Evolutionary conservation across 2,329 filamentous ascomycete genomes (phyloP).

Genomic region (Pseudogymnoascus sp.): DNA sequence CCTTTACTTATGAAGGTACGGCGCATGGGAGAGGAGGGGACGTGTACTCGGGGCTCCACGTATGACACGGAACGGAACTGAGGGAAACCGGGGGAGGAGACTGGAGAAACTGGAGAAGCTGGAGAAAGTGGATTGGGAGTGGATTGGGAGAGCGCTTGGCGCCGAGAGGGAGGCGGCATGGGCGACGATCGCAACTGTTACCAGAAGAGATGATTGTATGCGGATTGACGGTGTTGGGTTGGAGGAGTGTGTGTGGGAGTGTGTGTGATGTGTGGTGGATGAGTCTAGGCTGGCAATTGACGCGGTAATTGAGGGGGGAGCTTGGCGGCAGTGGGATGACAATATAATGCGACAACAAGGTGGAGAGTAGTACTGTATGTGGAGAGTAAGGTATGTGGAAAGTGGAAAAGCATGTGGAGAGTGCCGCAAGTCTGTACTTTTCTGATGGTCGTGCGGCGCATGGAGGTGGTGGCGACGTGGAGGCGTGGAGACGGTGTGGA

Average conservation of each 20-base stretch:
- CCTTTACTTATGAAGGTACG: conserved; percentile 4
- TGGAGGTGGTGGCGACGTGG: no score
- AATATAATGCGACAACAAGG: neutral
- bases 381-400: neutral
- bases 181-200: conserved; percentile 1
- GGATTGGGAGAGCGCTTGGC: neutral
- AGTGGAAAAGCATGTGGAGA: neutral
- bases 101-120: neutral
- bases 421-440: neutral
- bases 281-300: neutral
- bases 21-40: neutral
- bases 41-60: neutral
- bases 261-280: neutral
- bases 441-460: no score
- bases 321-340: neutral
- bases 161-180: neutral
- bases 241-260: no score
- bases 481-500: neutral
- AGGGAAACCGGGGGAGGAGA: neutral
- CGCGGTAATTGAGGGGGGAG: neutral
- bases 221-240: neutral
- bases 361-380: neutral
- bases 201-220: conserved; percentile 1
- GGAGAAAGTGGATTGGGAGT: conserved; percentile 2
- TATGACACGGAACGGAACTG: conserved; percentile 3